phyloP scores from a whole-genome alignment of 1,139 yeast species.

The Candida sp. region DNA sequence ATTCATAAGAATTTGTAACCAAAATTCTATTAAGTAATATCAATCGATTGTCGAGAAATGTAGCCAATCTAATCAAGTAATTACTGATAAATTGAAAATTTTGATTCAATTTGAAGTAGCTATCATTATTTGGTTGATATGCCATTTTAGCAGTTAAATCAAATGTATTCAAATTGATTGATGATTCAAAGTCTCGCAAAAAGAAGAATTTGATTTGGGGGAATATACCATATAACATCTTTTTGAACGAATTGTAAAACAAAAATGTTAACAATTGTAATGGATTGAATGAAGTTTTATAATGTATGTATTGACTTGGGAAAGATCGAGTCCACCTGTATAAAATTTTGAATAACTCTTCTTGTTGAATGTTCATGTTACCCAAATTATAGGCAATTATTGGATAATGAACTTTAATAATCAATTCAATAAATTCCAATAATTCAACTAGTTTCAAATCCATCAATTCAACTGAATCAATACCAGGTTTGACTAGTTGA shows the following conservation, averaged over 20 bases:
- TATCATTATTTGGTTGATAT: background rate
- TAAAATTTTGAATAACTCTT: constrained; percentile 33
- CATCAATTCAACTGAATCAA: constrained; percentile 11
- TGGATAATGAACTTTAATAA: constrained; percentile 27
- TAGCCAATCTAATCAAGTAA: constrained; percentile 31
- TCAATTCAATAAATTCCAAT: constrained; percentile 19
- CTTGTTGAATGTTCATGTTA: constrained; percentile 31
- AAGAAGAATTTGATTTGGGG: constrained; percentile 44
- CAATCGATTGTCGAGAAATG: constrained; percentile 25
- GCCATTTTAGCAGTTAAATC: constrained; percentile 17
- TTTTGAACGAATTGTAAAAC: constrained; percentile 33
- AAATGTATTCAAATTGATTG: constrained; percentile 39
- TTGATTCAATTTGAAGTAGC: constrained; percentile 12
- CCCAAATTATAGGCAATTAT: constrained; percentile 19
- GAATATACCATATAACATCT: constrained; percentile 32
- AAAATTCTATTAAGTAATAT: constrained; percentile 23
- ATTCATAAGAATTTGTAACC: constrained; percentile 22
- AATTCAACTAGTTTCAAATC: constrained; percentile 22
- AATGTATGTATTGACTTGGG: constrained; percentile 26
- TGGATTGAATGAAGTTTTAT: constrained; percentile 22
- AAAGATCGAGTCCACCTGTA: constrained; percentile 36
- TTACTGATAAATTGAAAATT: constrained; percentile 25
- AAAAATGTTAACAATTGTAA: constrained; percentile 30
- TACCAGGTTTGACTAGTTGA: constrained; percentile 3
- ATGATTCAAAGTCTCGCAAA: constrained; percentile 41